Conservation (phyloP, 2,329 filamentous ascomycete genomes). For the Raffaelea arxii region DNA sequence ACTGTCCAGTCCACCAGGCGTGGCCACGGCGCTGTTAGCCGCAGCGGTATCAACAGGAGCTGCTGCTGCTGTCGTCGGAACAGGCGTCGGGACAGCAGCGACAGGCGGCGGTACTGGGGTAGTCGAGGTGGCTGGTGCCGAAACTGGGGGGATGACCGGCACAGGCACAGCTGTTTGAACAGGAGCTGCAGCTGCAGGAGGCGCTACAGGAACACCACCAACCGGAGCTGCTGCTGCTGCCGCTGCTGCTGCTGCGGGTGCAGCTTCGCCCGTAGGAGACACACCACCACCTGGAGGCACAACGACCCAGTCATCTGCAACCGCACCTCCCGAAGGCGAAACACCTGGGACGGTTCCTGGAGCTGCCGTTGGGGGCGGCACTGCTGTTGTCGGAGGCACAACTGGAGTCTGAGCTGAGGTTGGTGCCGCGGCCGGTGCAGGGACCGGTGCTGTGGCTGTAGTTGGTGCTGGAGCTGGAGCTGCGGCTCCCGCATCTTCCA, state of each 20-base stretch:
- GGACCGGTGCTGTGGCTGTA: slow-evolving; percentile 8
- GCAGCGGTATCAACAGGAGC: background rate
- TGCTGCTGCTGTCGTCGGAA: slow-evolving; percentile 5
- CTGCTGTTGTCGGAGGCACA: slow-evolving; percentile 28
- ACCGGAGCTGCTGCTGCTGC: background rate
- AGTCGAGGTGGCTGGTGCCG: background rate
- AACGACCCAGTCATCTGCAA: slow-evolving; percentile 64
- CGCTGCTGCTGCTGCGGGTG: slow-evolving; percentile 1
- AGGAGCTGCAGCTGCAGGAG: background rate
- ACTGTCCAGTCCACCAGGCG: slow-evolving; percentile 28
- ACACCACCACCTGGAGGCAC: slow-evolving; percentile 54
- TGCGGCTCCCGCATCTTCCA: slow-evolving; percentile 39
- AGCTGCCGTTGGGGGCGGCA: too few relatives aligned
- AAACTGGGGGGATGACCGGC: background rate
- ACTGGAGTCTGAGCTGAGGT: slow-evolving; percentile 18
- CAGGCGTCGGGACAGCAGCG: background rate
- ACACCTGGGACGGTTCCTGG: slow-evolving; percentile 25
- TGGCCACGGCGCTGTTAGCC: slow-evolving; percentile 23
- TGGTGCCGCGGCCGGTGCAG: slow-evolving; percentile 23
- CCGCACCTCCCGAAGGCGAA: slow-evolving; percentile 34
- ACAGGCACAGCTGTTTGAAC: background rate
- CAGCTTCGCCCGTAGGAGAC: slow-evolving; percentile 16
- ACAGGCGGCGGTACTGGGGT: background rate
- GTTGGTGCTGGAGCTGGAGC: slow-evolving; percentile 8
- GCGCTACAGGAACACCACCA: background rate